These are phyloP conservation scores for Diaporthe sp. DNA, from an alignment of 2,329 filamentous ascomycete species.

Conservation along the genomic window DNA sequence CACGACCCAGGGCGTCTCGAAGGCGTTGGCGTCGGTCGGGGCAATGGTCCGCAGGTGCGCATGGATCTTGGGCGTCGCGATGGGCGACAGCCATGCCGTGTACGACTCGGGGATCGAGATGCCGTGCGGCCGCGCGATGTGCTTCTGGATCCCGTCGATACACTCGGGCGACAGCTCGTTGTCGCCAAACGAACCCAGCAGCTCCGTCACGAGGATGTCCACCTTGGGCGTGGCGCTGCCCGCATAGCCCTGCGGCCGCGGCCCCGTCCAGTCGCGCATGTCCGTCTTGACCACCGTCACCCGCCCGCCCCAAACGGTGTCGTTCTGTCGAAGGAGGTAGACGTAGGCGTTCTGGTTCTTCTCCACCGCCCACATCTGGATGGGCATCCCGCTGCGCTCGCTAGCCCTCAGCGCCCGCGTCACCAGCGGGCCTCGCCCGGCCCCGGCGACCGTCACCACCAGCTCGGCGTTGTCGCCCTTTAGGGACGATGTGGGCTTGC, in stretches of 20 bases:
- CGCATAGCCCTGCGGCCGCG: constrained; percentile 62
- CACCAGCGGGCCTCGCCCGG: constrained; percentile 92
- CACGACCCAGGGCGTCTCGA: constrained; percentile 95
- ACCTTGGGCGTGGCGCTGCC: constrained; percentile 70
- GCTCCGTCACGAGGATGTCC: constrained; percentile 94
- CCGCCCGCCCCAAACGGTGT: constrained; percentile 81
- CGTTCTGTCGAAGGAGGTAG: constrained; percentile 88
- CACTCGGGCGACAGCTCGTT: constrained; percentile 97
- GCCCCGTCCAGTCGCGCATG: constrained; percentile 97
- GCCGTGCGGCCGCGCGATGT: constrained; percentile 82
- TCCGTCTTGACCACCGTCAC: constrained; percentile 95
- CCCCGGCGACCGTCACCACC: constrained; percentile 92
- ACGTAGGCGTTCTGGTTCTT: constrained; percentile 99
- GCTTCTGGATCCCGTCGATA: constrained; percentile 93
- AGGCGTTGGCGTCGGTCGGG: constrained; percentile 76
- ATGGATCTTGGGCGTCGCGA: constrained; percentile 88
- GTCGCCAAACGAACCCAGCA: constrained; percentile 95
- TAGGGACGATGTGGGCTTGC: constrained; percentile 80
- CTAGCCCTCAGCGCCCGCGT: constrained; percentile 89
- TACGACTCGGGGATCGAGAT: constrained; percentile 96
- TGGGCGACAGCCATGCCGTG: constrained; percentile 93
- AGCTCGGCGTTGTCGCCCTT: constrained; percentile 56
- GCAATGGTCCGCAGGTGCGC: constrained; percentile 80
- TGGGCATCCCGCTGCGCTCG: constrained; percentile 78
- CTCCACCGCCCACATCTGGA: constrained; percentile 93